phyloP scores from a whole-genome alignment of 2,329 filamentous ascomycete genomes.

The Ophiocordyceps camponoti-floridani region DNA sequence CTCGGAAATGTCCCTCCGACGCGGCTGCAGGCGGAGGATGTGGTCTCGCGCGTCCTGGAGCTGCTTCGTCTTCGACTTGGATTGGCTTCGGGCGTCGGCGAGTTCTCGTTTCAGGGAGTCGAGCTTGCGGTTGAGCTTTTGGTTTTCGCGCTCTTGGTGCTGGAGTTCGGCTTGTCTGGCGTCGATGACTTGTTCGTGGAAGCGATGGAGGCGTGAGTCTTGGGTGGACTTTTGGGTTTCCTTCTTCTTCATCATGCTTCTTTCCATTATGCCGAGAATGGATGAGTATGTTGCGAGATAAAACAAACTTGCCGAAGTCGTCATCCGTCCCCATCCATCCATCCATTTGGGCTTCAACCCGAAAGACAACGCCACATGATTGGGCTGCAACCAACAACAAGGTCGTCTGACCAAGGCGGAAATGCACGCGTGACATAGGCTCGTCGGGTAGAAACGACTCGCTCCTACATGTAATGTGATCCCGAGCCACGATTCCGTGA shows the following conservation, averaged over 20 bases:
- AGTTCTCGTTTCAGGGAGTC: constrained; percentile 14
- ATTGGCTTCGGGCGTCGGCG: constrained; percentile 11
- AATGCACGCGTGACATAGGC: not conserved
- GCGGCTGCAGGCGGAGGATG: constrained; percentile 14
- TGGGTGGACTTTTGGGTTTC: constrained; percentile 7
- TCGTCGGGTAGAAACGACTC: not conserved
- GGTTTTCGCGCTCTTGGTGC: constrained; percentile 11
- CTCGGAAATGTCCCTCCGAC: constrained; percentile 17
- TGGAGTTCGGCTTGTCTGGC: constrained; percentile 17
- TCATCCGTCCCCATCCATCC: not conserved
- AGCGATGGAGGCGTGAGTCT: constrained; percentile 15
- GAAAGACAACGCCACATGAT: not conserved
- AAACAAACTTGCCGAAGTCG: no score
- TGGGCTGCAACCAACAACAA: constrained; percentile 3
- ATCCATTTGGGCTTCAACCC: constrained; percentile 1
- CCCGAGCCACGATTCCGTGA: no score
- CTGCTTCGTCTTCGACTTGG: constrained; percentile 10
- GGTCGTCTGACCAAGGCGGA: not conserved
- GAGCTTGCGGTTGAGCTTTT: constrained; percentile 9
- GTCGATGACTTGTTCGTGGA: constrained; percentile 18
- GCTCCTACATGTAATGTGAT: no score
- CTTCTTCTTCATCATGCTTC: constrained; percentile 2
- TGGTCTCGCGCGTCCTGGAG: constrained; percentile 13
- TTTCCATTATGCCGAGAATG: no score
- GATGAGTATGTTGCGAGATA: no score